Evolutionary conservation across 495 filamentous ascomycete genomes (phyloP), one percentile per base, ranked within the genome.

Genomic region (Aeminium ludgeri): DNA sequence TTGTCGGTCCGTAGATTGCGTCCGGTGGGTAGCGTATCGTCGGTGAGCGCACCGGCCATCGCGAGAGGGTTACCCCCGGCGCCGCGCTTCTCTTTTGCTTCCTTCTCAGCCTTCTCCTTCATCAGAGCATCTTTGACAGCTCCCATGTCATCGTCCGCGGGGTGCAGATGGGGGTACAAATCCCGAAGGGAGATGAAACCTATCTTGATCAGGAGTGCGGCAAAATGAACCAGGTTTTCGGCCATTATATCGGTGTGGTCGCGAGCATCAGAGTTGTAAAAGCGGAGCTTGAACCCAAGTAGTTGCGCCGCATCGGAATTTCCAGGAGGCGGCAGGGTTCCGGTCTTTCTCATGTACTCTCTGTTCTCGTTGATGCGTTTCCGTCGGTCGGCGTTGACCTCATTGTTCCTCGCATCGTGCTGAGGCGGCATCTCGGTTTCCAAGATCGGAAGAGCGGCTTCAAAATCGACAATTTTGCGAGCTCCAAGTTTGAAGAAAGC

Each of bases 111-210:
- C 45, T 92, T 77, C 50, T 89, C 85, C 40, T 78, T 74, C 57
- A 74, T 64, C 46, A 77, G 76, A 44, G 74, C 66, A 18, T 69
- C 65, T 46, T 69, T 71, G 20, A 89, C 57, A 0, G 54, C 63
- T 33, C 78, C 67, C 87, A 96, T 96, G 2, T 71, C 67, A 15
- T 81, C 76, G 47, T 96, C 87, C 0, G 67, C 64, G 16, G 91
- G 82, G 69, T 83, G 86, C 3, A 96, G 75, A 53, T 96, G 91
- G 28, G 86, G 77, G 57, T 94, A 95, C 16, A 99, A 64, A 52
- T 96, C 89, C 30, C 74, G 72, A 2, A 99, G 65, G n/a, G 86
- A 93, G 44, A 99, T 85, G 57, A 99, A 96, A 17, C 91, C 91
- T 36, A 92, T 79, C 59, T 96, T 96, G 60, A 99, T 94, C 30